Percentiles rank a stretch among this genome's conserved stretches.
phyloP scores from a whole-genome alignment of 148 eudicot genomes.

The Pouteria glomerata region DNA sequence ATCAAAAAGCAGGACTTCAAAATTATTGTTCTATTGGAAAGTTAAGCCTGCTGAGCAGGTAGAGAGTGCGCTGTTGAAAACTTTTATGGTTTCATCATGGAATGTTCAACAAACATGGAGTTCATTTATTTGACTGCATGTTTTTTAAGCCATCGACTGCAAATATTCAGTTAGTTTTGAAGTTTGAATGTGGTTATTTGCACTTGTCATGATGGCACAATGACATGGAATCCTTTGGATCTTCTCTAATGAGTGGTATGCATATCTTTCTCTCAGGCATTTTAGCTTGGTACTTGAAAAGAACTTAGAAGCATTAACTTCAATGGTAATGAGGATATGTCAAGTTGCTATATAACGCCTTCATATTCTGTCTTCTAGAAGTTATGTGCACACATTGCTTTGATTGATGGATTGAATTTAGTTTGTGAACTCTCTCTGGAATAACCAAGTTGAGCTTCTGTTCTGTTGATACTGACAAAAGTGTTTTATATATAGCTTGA shows the following conservation, averaged over 20 bases:
- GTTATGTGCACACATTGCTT: background rate
- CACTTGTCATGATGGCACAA: conserved; percentile 1
- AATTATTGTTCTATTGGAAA: background rate
- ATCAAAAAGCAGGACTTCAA: background rate
- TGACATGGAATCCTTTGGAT: background rate
- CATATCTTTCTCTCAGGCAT: background rate
- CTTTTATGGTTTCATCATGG: background rate
- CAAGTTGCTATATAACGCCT: conserved; percentile 1
- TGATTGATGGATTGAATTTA: background rate
- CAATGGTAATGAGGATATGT: background rate
- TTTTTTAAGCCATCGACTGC: background rate
- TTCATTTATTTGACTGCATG: background rate
- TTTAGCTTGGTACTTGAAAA: background rate
- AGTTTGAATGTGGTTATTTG: background rate
- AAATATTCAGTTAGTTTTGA: background rate
- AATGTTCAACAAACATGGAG: background rate
- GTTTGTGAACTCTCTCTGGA: background rate
- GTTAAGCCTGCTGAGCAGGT: background rate
- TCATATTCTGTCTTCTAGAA: background rate
- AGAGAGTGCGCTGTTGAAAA: background rate
- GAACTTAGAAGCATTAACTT: background rate
- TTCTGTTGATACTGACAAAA: background rate
- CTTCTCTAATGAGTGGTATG: background rate
- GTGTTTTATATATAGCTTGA: background rate
- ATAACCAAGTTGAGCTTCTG: background rate